Evolutionary conservation across 345 rosid species (phyloP), one percentile per base, ranked within the genome.

Genomic region (Populus euphratica): DNA sequence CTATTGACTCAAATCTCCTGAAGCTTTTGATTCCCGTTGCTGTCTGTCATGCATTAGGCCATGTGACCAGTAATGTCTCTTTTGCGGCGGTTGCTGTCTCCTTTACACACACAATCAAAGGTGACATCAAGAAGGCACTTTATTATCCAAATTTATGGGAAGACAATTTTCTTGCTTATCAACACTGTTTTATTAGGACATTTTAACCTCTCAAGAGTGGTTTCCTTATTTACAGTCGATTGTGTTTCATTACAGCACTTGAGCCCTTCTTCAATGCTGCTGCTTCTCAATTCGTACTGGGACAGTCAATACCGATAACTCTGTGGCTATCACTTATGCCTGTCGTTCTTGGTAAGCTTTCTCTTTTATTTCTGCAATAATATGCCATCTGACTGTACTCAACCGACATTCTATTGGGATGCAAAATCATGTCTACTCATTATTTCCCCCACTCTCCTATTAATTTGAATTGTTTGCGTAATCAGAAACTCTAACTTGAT

Each of bases 61-160:
- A 96, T 80, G 96, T 96, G 44, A 96, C 96, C 27, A 91, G 94
- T 83, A 96, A 95, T 61, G 94, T 95, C 74, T 93, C 98, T 16
- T 93, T 95, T 76, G 98, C 99, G 0, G 99, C 99, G 9, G 99
- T 95, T 70, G 99, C 99, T 70, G 98, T 95, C 80, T 95, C 99
- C 67, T 95, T 95, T 90, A 90, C 98, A 17, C 99, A 93, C 85
- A 95, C 99, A 44, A 63, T 93, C 81, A 93, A 95, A 92, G 99
- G 99, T 91, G 50, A 38, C 18, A 8, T 2, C 67, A 66, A 44
- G 13, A 49, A 20, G 39, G 41, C 68, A 27, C 31, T 68, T 50
- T 13, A 47, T 80, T 41, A 3, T 39, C 43, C 33, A 18, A 25
- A 33, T 41, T 78, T 54, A 23, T 4, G 50, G 41, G 47, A 75